Conservation (phyloP, 768 basidiomycete genomes). For the Suillus spraguei region DNA sequence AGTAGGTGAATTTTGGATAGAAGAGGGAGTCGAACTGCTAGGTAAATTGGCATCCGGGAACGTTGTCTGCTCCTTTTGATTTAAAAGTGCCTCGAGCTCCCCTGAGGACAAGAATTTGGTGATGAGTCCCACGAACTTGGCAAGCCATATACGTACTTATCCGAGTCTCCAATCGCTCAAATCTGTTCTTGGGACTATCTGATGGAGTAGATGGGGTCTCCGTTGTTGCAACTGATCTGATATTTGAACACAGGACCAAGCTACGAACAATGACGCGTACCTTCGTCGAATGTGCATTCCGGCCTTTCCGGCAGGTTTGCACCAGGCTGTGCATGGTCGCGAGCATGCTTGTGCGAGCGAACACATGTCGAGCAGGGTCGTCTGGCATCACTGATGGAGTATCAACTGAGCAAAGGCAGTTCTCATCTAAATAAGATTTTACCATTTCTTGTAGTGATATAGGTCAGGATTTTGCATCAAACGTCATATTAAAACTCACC, state of each 20-base stretch:
- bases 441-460: constrained; percentile 60
- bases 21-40: constrained; percentile 7
- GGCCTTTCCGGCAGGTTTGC: constrained; percentile 54
- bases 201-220: constrained; percentile 36
- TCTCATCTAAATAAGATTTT: constrained; percentile 15
- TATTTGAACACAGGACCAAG: constrained; percentile 5
- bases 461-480: constrained; percentile 21
- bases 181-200: constrained; percentile 61
- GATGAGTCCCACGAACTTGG: constrained; percentile 1
- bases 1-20: constrained; percentile 25
- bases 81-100: constrained; percentile 68
- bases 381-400: constrained; percentile 61
- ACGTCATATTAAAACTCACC: constrained; percentile 40
- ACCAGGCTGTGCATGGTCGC: constrained; percentile 62
- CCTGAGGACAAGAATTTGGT: constrained; percentile 39
- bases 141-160: constrained; percentile 52
- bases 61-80: constrained; percentile 48
- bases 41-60: constrained; percentile 12
- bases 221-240: constrained; percentile 36
- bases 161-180: constrained; percentile 66
- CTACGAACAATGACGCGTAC: constrained; percentile 33
- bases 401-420: constrained; percentile 9
- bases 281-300: constrained; percentile 79
- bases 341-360: constrained; percentile 71
- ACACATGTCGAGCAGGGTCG: constrained; percentile 78